Percentiles rank a stretch among this genome's conserved stretches.
phyloP scores from a whole-genome alignment of 371 early-diverging fungal species.

The Parasitella parasitica region DNA sequence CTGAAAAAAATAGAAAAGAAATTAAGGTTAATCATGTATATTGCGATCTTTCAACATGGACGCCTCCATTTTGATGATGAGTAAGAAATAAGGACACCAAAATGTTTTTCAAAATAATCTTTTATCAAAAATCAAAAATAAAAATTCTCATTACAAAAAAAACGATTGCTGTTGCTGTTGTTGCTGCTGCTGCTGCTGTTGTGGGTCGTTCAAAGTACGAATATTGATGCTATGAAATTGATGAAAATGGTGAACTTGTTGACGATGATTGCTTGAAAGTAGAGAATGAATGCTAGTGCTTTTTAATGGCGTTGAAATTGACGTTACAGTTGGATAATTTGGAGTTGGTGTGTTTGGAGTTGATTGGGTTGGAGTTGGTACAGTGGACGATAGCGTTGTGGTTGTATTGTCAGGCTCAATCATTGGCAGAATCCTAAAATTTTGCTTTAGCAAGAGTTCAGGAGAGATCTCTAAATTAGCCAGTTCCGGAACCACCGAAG shows the following conservation, averaged over 20 bases:
- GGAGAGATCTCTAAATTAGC: conserved; percentile 50
- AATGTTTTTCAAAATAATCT: too few species aligned
- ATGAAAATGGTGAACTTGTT: not conserved
- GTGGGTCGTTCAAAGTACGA: not conserved
- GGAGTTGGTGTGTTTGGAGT: not conserved
- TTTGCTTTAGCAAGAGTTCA: conserved; percentile 56
- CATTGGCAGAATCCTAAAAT: conserved; percentile 52
- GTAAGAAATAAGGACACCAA: too few species aligned
- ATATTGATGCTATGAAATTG: not conserved
- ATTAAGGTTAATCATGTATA: too few species aligned
- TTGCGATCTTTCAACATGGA: too few species aligned
- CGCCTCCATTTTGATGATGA: too few species aligned
- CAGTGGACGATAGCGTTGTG: not conserved
- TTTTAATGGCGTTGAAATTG: not conserved
- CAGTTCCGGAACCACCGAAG: conserved; percentile 49
- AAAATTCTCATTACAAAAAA: not conserved
- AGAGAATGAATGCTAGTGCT: not conserved
- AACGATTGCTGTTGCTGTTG: not conserved
- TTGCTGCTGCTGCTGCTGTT: not conserved
- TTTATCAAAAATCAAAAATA: too few species aligned
- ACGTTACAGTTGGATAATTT: not conserved
- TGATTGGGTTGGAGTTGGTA: not conserved
- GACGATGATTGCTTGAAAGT: not conserved
- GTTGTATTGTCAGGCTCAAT: not conserved
- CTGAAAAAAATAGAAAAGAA: too few species aligned